A percentile compares a stretch with the other conserved stretches of the same genome.
Evolutionary conservation across 495 filamentous ascomycete species (phyloP).

Genomic region (Aspergillus affinis): DNA sequence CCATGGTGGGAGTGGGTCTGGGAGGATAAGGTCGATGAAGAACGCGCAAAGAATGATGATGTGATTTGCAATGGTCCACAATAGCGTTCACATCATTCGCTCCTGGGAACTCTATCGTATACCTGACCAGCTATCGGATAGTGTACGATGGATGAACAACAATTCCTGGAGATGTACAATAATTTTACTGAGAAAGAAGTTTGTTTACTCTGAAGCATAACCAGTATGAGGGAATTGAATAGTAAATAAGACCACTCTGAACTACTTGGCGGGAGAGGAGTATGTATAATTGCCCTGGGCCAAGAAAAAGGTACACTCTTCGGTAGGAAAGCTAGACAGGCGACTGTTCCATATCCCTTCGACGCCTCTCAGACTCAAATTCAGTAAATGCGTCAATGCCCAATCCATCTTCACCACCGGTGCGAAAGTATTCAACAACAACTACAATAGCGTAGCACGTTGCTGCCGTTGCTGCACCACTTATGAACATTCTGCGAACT

Average conservation of each 20-base stretch:
- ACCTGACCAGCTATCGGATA: not conserved
- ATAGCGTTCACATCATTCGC: no score
- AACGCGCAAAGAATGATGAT: conserved; percentile 9
- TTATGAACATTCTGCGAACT: conserved; percentile 53
- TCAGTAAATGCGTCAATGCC: conserved; percentile 53
- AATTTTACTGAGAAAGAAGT: no score
- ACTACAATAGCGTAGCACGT: conserved; percentile 68
- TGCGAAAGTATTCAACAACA: conserved; percentile 64
- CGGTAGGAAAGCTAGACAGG: not conserved
- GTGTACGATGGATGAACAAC: no score
- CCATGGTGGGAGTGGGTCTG: conserved; percentile 34
- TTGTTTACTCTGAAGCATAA: no score
- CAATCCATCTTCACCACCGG: conserved; percentile 54
- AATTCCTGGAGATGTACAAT: no score
- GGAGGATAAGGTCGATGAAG: conserved; percentile 21
- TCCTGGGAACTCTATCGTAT: no score
- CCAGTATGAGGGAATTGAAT: no score
- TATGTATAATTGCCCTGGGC: no score
- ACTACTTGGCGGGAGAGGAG: no score
- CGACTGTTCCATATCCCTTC: conserved; percentile 15
- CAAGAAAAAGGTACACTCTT: not conserved
- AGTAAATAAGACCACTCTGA: no score
- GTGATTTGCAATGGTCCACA: not conserved
- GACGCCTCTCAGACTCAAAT: conserved; percentile 44
- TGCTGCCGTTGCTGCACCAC: conserved; percentile 58